Base-by-base conservation (phyloP, 495 filamentous ascomycete genomes). In the Sporormia fimetaria region DNA sequence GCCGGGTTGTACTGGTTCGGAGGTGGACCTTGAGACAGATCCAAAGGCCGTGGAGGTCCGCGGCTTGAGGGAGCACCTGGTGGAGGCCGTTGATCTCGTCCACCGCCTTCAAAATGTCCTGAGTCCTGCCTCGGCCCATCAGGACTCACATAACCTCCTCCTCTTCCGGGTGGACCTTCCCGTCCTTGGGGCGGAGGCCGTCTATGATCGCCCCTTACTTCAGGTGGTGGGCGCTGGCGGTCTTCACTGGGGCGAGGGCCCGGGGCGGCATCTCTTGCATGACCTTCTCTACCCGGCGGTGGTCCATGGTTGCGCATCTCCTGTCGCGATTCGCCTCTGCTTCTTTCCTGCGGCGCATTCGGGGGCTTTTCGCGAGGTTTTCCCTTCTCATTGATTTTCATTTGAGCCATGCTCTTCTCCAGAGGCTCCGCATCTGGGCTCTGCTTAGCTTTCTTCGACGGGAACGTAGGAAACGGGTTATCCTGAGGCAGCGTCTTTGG, bases 391-490 rank as follows among this genome's bases (percentile, higher is more conserved):
- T 79, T 71, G 14, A 54, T 27, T 20, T 27, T 51, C 44, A 54
- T 47, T 11, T 44, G 14, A 4, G 40, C 17, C 49, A 52, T 57
- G 10, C 47, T 47, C 29, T 55, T 42, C 26, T 52, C 51, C 38
- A 57, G 35, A 18, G 47, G 45, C 9, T 29, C 47, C 6, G 21
- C 24, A 9, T 47, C 44, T 12, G 68, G 54, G 20, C 55, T 58
- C 41, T 67, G 63, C 44, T 70, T 65, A 42, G 61, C 67, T 28
- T 66, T 66, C 26, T 65, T 63, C 30, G 62, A 58, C 22, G 74
- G 73, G 42, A 83, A 82, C 1, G 69, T 64, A 9, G 81, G 77
- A 44, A 82, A 85, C 3, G 79, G 73, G 46, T 75, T 78, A 31
- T 80, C 78, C 54, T 72, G 79, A n/a, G 70, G 60, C 27, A 65